phyloP scores from a whole-genome alignment of 495 filamentous ascomycete genomes.

The Ascobolus immersus region DNA sequence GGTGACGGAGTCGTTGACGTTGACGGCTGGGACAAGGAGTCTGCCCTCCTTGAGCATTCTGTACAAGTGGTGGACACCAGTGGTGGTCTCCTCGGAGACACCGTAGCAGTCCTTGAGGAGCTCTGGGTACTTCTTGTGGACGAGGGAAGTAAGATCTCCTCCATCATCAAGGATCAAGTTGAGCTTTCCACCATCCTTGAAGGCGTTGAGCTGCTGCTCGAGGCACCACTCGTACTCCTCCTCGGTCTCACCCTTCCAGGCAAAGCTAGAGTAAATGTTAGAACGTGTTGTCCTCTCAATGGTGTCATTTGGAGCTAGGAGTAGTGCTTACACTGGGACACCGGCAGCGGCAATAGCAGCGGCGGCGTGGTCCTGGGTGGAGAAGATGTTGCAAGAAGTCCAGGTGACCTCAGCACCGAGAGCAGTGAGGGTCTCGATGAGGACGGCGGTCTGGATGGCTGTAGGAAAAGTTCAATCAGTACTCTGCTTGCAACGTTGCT shows the following conservation, averaged over 20 bases:
- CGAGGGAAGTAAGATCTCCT: slow-evolving; percentile 86
- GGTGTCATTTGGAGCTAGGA: neutral
- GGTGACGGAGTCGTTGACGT: slow-evolving; percentile 97
- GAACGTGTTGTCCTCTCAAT: slow-evolving; percentile 3
- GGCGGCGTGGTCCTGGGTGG: slow-evolving; percentile 93
- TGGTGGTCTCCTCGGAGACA: slow-evolving; percentile 98
- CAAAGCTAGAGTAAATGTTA: slow-evolving; percentile 32
- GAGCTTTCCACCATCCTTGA: slow-evolving; percentile 87
- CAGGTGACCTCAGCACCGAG: slow-evolving; percentile 97
- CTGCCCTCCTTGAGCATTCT: slow-evolving; percentile 78
- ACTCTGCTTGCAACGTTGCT: neutral
- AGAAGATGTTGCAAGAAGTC: slow-evolving; percentile 98
- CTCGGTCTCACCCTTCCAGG: slow-evolving; percentile 99
- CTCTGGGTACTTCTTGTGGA: slow-evolving; percentile 94
- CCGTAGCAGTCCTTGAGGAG: slow-evolving; percentile 93
- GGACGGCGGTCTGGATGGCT: slow-evolving; percentile 96
- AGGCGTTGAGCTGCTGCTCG: slow-evolving; percentile 88
- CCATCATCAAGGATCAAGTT: slow-evolving; percentile 98
- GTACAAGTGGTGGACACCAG: slow-evolving; percentile 98
- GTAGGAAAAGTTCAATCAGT: neutral
- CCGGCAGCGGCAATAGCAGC: slow-evolving; percentile 86
- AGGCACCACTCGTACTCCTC: slow-evolving; percentile 99
- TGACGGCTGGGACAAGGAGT: slow-evolving; percentile 87
- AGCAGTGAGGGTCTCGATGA: slow-evolving; percentile 84
- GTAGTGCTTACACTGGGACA: slow-evolving; percentile 53